Base-by-base conservation (phyloP, 345 rosid species). In the Euphorbia tirucalli region DNA sequence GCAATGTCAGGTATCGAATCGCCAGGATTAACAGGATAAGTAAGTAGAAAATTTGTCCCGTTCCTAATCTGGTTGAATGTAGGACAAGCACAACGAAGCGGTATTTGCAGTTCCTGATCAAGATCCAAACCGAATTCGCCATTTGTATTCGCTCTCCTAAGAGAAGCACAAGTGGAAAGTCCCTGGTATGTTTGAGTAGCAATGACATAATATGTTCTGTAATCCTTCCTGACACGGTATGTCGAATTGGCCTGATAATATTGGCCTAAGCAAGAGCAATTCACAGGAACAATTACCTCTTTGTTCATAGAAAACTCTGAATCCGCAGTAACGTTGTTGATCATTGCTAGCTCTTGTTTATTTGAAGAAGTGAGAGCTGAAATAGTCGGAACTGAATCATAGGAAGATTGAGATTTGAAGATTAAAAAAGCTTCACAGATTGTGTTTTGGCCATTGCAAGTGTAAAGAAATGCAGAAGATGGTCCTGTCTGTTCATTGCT, bases 1-100 rank as follows among this genome's bases (percentile, higher is more conserved):
- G 85, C 79, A 35, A 83, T 72, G 32, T 59, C 66, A 31, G 37
- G 30, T 57, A 84, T 28, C 15, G 21, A 57, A 37, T 86, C 88
- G 6, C 69, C 77, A 71, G 71, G 43, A 30, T 46, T 65, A 28
- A 86, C 75, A 31, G 81, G 73, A 68, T 76, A 86, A 19, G 86
- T 75, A 39, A 88, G 66, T 24, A 88, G 71, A 73, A 71, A 86
- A 37, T 78, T 79, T 8, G 76, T 74, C 21, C 88, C 87, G 19
- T 66, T 70, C 22, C 1, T 25, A 25, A 73, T 56, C 48, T 86
- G 92, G 59, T 76, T 74, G 43, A 31, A 46, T 18, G 90, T 80
- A 11, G 85, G 86, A 75, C 87, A 86, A 70, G 89, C 87, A 71
- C 87, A 86, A 57, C 83, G 78, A 43, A 80, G 86, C 1, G 85